Percentiles rank a stretch among this genome's conserved stretches.
Evolutionary conservation across 805 yeast species (phyloP).

Genomic region (Candida alai): DNA sequence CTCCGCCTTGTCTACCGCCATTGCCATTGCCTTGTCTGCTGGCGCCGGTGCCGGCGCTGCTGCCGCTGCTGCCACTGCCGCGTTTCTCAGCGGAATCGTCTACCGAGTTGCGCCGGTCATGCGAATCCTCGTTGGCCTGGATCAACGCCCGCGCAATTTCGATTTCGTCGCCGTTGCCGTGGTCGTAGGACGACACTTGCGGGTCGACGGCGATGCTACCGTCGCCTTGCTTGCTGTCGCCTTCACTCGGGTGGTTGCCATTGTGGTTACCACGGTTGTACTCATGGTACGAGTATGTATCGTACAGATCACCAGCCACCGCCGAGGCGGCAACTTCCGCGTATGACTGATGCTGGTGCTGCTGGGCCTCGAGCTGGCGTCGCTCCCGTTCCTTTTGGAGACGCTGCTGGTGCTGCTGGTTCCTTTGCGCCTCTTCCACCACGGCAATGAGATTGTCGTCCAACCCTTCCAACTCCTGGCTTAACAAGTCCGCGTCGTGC

Average conservation of each 20-base stretch:
- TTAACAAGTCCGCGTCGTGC: slow-evolving; percentile 28
- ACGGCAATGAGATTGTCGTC: slow-evolving; percentile 54
- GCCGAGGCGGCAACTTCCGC: slow-evolving; percentile 12
- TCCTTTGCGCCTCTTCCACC: slow-evolving; percentile 49
- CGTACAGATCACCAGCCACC: slow-evolving; percentile 1
- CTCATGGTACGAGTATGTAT: slow-evolving; percentile 2
- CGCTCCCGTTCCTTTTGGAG: slow-evolving; percentile 35
- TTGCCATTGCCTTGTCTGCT: not conserved
- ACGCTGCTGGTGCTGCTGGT: slow-evolving; percentile 20
- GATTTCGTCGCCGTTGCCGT: slow-evolving; percentile 45
- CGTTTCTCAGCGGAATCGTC: slow-evolving; percentile 5
- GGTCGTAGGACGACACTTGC: slow-evolving; percentile 48
- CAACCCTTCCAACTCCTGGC: slow-evolving; percentile 40
- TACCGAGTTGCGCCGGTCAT: too few species aligned
- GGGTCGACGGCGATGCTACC: slow-evolving; percentile 52
- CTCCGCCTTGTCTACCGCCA: slow-evolving; percentile 3
- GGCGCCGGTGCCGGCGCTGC: slow-evolving; percentile 1
- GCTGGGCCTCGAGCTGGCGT: slow-evolving; percentile 13
- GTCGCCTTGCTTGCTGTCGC: slow-evolving; percentile 7
- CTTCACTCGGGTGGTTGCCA: slow-evolving; percentile 7
- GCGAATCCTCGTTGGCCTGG: slow-evolving; percentile 46
- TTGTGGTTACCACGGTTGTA: slow-evolving; percentile 2
- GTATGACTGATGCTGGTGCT: slow-evolving; percentile 8
- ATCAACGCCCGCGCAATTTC: slow-evolving; percentile 65
- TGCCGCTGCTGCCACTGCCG: slow-evolving; percentile 7